These are phyloP conservation scores for Pseudozyma thailandica DNA, from an alignment of 1,284 basidiomycete genomes.

Conservation along the genomic window DNA sequence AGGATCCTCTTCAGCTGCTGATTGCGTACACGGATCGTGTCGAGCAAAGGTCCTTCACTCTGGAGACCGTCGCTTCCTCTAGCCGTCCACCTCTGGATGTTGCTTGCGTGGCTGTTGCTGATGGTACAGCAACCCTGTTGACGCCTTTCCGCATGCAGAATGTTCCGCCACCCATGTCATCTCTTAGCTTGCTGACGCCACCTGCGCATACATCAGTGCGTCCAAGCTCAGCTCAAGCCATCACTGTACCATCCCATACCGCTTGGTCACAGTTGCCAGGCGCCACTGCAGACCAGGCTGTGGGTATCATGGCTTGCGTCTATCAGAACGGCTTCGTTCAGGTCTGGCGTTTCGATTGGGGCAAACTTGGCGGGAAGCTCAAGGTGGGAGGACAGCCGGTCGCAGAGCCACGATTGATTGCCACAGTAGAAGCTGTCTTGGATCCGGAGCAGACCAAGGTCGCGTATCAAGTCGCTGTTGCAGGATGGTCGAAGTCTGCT, in stretches of 20 bases:
- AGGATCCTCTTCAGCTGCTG: conserved; percentile 77
- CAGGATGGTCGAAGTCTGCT: conserved; percentile 24
- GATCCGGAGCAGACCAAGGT: not conserved
- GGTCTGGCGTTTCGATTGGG: conserved; percentile 73
- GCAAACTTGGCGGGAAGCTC: conserved; percentile 35
- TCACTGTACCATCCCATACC: conserved; percentile 59
- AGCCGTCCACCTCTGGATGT: conserved; percentile 79
- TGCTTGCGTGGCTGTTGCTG: conserved; percentile 88
- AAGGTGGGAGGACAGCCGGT: conserved; percentile 40
- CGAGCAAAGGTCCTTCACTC: conserved; percentile 75
- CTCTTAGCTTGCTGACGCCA: conserved; percentile 74
- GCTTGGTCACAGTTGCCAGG: conserved; percentile 76
- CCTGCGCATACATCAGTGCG: conserved; percentile 18
- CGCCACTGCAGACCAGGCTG: conserved; percentile 11
- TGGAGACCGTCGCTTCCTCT: conserved; percentile 79
- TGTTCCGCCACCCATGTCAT: conserved; percentile 93
- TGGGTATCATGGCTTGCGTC: conserved; percentile 76
- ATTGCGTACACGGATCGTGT: conserved; percentile 73
- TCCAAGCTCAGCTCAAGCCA: conserved; percentile 11
- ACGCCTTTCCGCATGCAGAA: conserved; percentile 95
- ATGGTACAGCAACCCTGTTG: conserved; percentile 83
- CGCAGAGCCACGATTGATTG: conserved; percentile 32
- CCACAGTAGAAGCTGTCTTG: conserved; percentile 8
- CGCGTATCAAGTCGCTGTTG: conserved; percentile 43
- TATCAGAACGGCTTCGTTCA: conserved; percentile 73